A percentile compares a stretch with the other conserved stretches of the same genome.
Evolutionary conservation across 2,329 filamentous ascomycete genomes (phyloP).

Genomic region (Aspergillus nomiae): DNA sequence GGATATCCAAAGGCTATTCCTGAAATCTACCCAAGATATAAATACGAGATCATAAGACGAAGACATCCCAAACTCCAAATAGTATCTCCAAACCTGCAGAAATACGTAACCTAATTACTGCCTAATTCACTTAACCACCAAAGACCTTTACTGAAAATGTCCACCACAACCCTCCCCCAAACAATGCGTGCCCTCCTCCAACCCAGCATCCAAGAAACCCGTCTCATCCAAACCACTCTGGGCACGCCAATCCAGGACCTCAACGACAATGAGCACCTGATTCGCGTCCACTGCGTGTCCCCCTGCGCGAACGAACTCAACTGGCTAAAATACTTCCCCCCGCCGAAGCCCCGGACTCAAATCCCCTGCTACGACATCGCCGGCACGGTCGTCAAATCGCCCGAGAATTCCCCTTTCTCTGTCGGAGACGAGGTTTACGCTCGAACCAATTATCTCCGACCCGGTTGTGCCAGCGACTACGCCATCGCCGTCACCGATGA

Average conservation of each 20-base stretch:
- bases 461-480: slow-evolving; percentile 43
- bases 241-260: slow-evolving; percentile 24
- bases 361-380: slow-evolving; percentile 48
- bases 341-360: slow-evolving; percentile 24
- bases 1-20: neutral
- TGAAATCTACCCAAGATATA: neutral
- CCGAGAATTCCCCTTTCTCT: slow-evolving; percentile 39
- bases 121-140: neutral
- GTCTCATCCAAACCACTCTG: slow-evolving; percentile 10
- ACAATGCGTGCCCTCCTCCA: slow-evolving; percentile 7
- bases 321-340: slow-evolving; percentile 41
- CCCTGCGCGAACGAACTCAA: slow-evolving; percentile 47
- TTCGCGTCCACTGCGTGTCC: slow-evolving; percentile 42
- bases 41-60: neutral
- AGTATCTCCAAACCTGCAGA: neutral
- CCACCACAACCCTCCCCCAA: neutral
- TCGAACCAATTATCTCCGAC: slow-evolving; percentile 37
- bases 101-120: neutral
- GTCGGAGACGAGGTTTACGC: slow-evolving; percentile 43
- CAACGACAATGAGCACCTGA: slow-evolving; percentile 37
- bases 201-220: neutral
- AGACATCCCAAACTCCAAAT: neutral
- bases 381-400: slow-evolving; percentile 40
- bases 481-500: slow-evolving; percentile 38
- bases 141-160: neutral